Conservation (phyloP, 2,329 filamentous ascomycete species). For the Xenoacremonium recifei region DNA sequence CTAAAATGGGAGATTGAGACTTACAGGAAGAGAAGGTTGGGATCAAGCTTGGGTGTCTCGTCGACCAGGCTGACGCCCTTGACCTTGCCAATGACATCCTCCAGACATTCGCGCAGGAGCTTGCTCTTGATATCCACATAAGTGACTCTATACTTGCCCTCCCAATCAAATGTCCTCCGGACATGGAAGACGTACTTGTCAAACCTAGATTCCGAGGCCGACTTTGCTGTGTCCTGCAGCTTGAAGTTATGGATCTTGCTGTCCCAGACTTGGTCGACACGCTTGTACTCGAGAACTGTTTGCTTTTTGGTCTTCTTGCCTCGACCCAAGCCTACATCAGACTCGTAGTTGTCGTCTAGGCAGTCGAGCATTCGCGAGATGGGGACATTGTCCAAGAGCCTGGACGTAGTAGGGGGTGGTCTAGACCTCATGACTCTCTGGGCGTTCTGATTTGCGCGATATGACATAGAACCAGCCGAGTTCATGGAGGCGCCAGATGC, state of each 20-base stretch:
- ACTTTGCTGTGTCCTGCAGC: constrained; percentile 53
- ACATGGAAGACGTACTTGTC: constrained; percentile 83
- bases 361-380: too few relatives aligned
- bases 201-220: constrained; percentile 53
- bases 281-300: constrained; percentile 42
- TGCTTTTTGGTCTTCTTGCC: constrained; percentile 19
- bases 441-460: too few relatives aligned
- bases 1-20: constrained; percentile 15
- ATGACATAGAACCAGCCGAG: too few relatives aligned
- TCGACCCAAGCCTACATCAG: too few relatives aligned
- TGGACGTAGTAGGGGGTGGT: too few relatives aligned
- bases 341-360: too few relatives aligned
- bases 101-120: constrained; percentile 63
- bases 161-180: constrained; percentile 77
- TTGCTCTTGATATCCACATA: constrained; percentile 85
- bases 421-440: too few relatives aligned
- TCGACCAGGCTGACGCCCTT: constrained; percentile 71
- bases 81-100: constrained; percentile 36
- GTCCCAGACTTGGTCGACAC: constrained; percentile 57
- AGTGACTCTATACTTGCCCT: constrained; percentile 73
- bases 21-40: constrained; percentile 67
- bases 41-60: constrained; percentile 71
- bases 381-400: too few relatives aligned
- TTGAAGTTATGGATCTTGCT: constrained; percentile 48
- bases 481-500: too few relatives aligned